phyloP scores from a whole-genome alignment of 2,329 filamentous ascomycete species.

The Claviceps paspali region DNA sequence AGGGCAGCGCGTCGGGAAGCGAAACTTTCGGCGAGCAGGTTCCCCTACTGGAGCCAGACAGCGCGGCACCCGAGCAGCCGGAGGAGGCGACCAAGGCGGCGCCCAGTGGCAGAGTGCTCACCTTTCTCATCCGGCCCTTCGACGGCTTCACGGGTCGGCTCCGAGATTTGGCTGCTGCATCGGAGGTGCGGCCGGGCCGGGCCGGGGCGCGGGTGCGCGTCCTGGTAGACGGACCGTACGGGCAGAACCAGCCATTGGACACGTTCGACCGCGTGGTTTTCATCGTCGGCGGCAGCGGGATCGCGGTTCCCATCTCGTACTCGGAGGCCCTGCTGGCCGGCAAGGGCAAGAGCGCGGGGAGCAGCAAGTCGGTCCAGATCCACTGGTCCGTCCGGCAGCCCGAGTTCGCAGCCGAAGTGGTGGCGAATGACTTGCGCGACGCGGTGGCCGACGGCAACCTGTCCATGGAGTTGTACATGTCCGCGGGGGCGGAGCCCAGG shows the following conservation, averaged over 20 bases:
- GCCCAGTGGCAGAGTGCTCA: conserved; percentile 13
- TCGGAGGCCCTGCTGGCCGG: conserved; percentile 15
- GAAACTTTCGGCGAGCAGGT: conserved; percentile 16
- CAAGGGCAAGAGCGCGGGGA: conserved; percentile 2
- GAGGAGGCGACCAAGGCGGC: not conserved
- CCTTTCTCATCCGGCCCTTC: conserved; percentile 30
- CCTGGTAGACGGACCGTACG: conserved; percentile 30
- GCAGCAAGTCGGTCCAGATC: conserved; percentile 16
- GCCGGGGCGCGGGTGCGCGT: conserved; percentile 18
- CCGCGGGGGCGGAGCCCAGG: conserved; percentile 7
- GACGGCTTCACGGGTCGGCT: conserved; percentile 28
- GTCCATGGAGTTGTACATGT: conserved; percentile 22
- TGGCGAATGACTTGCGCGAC: conserved; percentile 18
- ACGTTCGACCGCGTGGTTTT: conserved; percentile 25
- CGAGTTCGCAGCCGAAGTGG: conserved; percentile 19
- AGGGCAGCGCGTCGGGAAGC: conserved; percentile 4
- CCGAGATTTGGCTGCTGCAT: conserved; percentile 15
- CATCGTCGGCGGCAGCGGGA: conserved; percentile 29
- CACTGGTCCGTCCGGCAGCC: conserved; percentile 30
- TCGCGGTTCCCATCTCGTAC: conserved; percentile 27
- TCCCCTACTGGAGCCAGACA: conserved; percentile 15
- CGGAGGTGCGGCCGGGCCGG: too few species aligned
- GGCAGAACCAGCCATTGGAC: conserved; percentile 22
- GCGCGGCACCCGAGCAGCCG: not conserved
- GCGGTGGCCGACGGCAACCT: conserved; percentile 15